Base-by-base conservation (phyloP, 2,329 filamentous ascomycete species). In the Calycina marina region DNA sequence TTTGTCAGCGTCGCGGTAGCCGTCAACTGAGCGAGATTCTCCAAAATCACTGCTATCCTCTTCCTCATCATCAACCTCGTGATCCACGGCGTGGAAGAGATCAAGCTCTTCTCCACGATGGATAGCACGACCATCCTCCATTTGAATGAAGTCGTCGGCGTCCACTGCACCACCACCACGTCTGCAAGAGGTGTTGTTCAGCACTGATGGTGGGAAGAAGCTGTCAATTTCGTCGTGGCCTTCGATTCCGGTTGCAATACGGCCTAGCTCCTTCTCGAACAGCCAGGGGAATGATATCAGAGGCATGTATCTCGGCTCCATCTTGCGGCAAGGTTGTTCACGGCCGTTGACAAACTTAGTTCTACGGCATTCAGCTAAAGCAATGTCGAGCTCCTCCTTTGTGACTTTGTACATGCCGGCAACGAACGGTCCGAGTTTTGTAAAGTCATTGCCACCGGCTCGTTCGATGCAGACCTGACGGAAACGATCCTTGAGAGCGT, bases 281-380 rank as follows among this genome's bases (percentile, higher is more conserved):
- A 96, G 61, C 90, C 90, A 98, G 0, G 90, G 88, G 46, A 94
- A 96, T 37, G 78, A 90, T 45, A 94, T 90, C 6, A 96, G 60
- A 0, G 90, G 88, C 64, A 85, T 77, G 2, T 60, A 57, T 6
- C 60, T 60, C 2, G 61, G 47, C 8, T 55, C 57, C 48, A 57
- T 56, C 13, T 49, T 51, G 14, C 56, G 51, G 9, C 50, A 40
- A 4, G 54, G 55, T 5, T 59, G 46, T n/a, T 48, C 44, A 17
- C 49, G 41, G 2, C 56, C 59, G 11, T 52, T 61, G 5, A 55
- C 55, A 2, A 54, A 46, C 39, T 54, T 56, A 1, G 45, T 56
- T 8, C 43, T 36, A 14, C 53, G 51, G 20, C 60, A 60, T 43
- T 73, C 67, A 13, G 60, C 54, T 4, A 77, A 53, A 0, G 76